Base-by-base conservation (phyloP, 2,329 filamentous ascomycete genomes). In the Colletotrichum aenigma region DNA sequence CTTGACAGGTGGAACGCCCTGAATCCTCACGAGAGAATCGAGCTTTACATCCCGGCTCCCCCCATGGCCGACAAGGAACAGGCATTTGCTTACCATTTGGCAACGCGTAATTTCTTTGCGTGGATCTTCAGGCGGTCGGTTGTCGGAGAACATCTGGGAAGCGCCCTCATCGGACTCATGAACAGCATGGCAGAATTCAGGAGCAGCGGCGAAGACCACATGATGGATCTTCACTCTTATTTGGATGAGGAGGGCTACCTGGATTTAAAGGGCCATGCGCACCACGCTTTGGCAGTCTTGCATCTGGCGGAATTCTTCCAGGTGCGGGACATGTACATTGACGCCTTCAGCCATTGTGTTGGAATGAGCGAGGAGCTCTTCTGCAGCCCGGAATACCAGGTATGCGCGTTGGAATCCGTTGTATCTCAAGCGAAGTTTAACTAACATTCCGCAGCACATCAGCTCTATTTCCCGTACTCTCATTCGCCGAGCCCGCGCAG, bases 321-420 rank as follows among this genome's bases (percentile, higher is more conserved):
- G 67, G 83, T 94, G 30, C 87, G 86, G 69, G 88, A 91, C n/a
- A 84, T 95, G 15, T 96, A 95, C 87, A 89, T 92, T 13, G 90
- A 94, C 79, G 92, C 94, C 0, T 95, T 96, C 83, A 89, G 91
- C 16, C 95, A 97, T 80, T 95, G 94, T 80, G 93, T 94, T 43
- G 95, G 94, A 58, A 96, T 96, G 94, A 90, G 90, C 75, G 91
- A 94, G 24, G 86, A 86, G 30, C 77, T 96, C 7, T 85, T 87
- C 55, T 80, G 84, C 7, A 90, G 89, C 78, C 82, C 88, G 2
- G 94, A 94, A 77, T 94, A 92, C 76, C 85, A 89, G 82, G 92
- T 93, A 85, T 79, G 90, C 84, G 67, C 67, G 30, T 30, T 18
- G 28, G 32, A 30, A 26, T 10, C 38, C 62, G 13, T 9, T 12